These are phyloP conservation scores for Pythium dissotocum DNA, from an alignment of 352 stramenopile species.

Conservation along the genomic window DNA sequence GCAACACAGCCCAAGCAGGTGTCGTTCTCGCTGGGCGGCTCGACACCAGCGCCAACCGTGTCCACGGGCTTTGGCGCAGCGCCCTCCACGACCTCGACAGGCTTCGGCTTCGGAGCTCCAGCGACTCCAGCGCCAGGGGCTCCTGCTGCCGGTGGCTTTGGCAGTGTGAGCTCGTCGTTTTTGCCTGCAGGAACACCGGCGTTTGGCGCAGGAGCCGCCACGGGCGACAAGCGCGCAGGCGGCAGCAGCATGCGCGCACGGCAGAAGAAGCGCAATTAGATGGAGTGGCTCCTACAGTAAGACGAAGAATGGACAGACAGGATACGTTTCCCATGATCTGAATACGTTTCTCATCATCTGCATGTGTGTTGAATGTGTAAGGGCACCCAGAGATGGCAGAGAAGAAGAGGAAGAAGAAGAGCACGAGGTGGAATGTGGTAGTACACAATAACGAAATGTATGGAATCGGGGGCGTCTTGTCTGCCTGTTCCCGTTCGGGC, in stretches of 20 bases:
- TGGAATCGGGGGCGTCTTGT: neutral
- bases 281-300: constrained; percentile 2
- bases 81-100: constrained; percentile 15
- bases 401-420: neutral
- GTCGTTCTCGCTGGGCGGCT: constrained; percentile 48
- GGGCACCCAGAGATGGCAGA: neutral
- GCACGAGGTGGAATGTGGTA: neutral
- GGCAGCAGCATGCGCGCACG: constrained; percentile 30
- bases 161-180: constrained; percentile 47
- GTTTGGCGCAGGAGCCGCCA: constrained; percentile 7
- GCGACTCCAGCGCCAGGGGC: constrained; percentile 31
- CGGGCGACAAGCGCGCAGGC: constrained; percentile 35
- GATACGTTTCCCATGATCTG: no score
- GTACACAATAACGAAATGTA: constrained; percentile 5
- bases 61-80: constrained; percentile 8
- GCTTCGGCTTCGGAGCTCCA: constrained; percentile 31
- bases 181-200: constrained; percentile 30
- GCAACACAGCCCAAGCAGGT: constrained; percentile 52
- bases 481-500: neutral
- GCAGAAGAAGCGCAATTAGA: constrained; percentile 51
- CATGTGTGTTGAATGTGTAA: neutral
- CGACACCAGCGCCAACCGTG: constrained; percentile 14
- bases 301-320: neutral
- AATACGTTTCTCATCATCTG: neutral
- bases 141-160: constrained; percentile 42